Conservation (phyloP, 2,329 filamentous ascomycete genomes). For the Pseudocercospora fijiensis region DNA sequence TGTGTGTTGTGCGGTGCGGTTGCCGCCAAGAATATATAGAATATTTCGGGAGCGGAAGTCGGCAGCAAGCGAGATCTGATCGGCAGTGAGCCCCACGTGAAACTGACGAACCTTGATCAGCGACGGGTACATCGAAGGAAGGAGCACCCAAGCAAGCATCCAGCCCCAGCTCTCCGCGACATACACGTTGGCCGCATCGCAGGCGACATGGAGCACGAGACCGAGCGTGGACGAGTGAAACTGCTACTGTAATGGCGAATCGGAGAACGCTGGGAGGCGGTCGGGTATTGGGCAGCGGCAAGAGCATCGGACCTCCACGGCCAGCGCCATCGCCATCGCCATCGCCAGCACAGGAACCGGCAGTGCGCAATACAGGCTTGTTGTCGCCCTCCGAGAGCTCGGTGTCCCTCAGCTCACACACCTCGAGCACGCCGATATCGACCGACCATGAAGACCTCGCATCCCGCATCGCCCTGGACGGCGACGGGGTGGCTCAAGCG, state of each 20-base stretch:
- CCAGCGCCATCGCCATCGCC: conserved; percentile 51
- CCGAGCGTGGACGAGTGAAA: neutral
- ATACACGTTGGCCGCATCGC: neutral
- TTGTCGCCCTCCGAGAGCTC: conserved; percentile 69
- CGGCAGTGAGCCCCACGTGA: neutral
- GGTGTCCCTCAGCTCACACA: conserved; percentile 72
- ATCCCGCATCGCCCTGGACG: conserved; percentile 73
- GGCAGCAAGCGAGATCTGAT: neutral
- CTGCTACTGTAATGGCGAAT: conserved; percentile 62
- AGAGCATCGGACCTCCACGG: conserved; percentile 68
- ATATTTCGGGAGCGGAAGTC: neutral
- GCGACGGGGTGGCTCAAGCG: conserved; percentile 55
- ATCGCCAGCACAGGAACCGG: conserved; percentile 52
- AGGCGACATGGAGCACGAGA: neutral
- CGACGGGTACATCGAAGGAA: neutral
- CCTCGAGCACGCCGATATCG: conserved; percentile 68
- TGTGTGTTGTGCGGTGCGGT: neutral
- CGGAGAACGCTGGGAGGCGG: conserved; percentile 84
- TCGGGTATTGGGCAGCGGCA: conserved; percentile 83
- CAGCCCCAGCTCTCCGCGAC: neutral
- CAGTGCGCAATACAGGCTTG: conserved; percentile 40
- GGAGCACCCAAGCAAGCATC: neutral
- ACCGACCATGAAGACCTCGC: conserved; percentile 74
- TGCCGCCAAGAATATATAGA: neutral
- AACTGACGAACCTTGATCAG: neutral